Conservation (phyloP, 2,329 filamentous ascomycete genomes). For the Fusarium begoniae region DNA sequence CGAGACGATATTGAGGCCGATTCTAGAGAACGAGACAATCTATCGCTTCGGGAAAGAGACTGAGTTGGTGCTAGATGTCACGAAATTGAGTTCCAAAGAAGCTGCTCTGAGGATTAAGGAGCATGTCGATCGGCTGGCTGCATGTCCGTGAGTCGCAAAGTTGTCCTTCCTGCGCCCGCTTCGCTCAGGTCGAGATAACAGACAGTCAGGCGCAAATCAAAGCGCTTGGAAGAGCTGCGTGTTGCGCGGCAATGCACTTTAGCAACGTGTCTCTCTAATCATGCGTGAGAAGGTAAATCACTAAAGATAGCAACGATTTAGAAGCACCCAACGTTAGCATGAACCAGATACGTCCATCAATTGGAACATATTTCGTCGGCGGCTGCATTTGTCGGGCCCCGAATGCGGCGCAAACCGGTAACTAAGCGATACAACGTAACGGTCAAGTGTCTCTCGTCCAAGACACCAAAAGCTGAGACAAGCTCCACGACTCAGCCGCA, state of each 20-base stretch:
- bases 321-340: background rate
- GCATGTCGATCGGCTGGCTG: background rate
- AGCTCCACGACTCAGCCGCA: background rate
- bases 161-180: background rate
- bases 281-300: background rate
- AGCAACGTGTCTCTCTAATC: rapidly evolving
- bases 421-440: background rate
- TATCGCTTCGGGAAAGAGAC: rapidly evolving
- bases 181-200: background rate
- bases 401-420: background rate
- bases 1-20: background rate
- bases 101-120: background rate
- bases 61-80: background rate
- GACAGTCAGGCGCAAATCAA: background rate
- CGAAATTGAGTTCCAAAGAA: background rate
- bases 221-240: background rate
- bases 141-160: background rate
- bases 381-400: background rate
- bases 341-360: too few species aligned
- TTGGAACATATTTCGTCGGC: background rate
- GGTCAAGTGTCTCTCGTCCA: background rate
- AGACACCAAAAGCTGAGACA: background rate
- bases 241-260: background rate
- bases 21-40: background rate
- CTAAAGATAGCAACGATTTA: background rate